Conservation (phyloP, 2,329 filamentous ascomycete genomes). For the Sordariomycetes sp. region DNA sequence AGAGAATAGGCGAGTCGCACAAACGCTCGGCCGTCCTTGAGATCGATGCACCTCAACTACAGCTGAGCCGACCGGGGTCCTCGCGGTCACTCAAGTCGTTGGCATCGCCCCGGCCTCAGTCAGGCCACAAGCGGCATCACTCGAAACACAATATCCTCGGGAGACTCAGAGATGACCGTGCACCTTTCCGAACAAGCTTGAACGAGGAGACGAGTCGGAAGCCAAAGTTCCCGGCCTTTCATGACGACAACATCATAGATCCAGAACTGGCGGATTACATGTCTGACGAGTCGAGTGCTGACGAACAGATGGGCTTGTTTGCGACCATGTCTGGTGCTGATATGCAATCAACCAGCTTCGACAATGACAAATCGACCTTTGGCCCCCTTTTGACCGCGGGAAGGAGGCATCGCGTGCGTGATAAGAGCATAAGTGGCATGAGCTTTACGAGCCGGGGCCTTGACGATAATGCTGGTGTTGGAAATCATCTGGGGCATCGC, state of each 20-base stretch:
- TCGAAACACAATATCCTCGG: constrained; percentile 78
- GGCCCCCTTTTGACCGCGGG: constrained; percentile 58
- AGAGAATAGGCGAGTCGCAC: constrained; percentile 61
- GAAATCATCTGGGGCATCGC: constrained; percentile 24
- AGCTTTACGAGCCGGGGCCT: constrained; percentile 56
- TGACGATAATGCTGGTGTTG: constrained; percentile 46
- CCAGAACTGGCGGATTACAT: constrained; percentile 90
- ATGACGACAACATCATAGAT: constrained; percentile 97
- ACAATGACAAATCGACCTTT: constrained; percentile 63
- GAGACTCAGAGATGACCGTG: constrained; percentile 72
- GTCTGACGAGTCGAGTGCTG: constrained; percentile 88
- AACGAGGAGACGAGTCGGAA: constrained; percentile 54
- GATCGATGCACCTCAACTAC: constrained; percentile 71
- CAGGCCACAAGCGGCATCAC: constrained; percentile 69
- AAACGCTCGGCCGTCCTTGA: constrained; percentile 82
- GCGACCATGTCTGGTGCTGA: constrained; percentile 58
- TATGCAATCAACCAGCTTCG: constrained; percentile 49
- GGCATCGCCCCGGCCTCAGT: constrained; percentile 56
- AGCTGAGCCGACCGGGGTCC: constrained; percentile 81
- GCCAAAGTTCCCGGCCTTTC: constrained; percentile 73
- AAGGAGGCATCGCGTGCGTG: constrained; percentile 63
- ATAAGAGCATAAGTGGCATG: constrained; percentile 61
- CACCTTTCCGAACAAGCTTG: constrained; percentile 63
- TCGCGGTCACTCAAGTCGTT: constrained; percentile 76
- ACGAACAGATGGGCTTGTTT: constrained; percentile 83